Conservation (phyloP, 2,329 filamentous ascomycete genomes). For the Pezicula neosporulosa region DNA sequence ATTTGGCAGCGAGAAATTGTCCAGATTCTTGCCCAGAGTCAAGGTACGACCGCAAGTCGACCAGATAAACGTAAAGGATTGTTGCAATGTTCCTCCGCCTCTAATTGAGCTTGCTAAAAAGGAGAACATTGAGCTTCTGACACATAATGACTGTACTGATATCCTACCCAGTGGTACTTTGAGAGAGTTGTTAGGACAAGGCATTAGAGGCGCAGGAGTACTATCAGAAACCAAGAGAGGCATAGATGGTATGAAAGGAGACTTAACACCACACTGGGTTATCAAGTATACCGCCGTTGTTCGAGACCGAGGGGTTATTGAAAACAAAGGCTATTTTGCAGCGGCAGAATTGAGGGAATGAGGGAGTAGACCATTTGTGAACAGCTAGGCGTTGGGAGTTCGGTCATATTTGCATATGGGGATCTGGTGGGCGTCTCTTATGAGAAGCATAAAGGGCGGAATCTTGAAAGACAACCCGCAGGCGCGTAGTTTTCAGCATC, state of each 20-base stretch:
- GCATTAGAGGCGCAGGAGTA: slow-evolving; percentile 69
- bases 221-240: slow-evolving; percentile 50
- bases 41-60: slow-evolving; percentile 76
- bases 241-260: slow-evolving; percentile 62
- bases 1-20: slow-evolving; percentile 81
- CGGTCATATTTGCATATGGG: not conserved
- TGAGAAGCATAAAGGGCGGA: not conserved
- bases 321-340: slow-evolving; percentile 98
- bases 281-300: slow-evolving; percentile 97
- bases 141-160: slow-evolving; percentile 91
- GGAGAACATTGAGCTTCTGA: slow-evolving; percentile 80
- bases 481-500: no score
- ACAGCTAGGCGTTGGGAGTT: not conserved
- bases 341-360: slow-evolving; percentile 64
- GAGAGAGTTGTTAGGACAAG: slow-evolving; percentile 75
- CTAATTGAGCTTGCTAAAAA: slow-evolving; percentile 81
- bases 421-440: not conserved
- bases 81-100: slow-evolving; percentile 90
- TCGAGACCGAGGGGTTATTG: slow-evolving; percentile 88
- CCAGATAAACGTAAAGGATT: slow-evolving; percentile 95
- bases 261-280: slow-evolving; percentile 88
- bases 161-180: slow-evolving; percentile 84
- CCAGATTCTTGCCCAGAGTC: slow-evolving; percentile 70
- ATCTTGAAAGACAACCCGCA: no score
- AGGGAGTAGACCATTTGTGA: slow-evolving; percentile 4